These are phyloP conservation scores for Narthecium ossifragum DNA, from an alignment of 106 monocot genomes.

Conservation along the genomic window DNA sequence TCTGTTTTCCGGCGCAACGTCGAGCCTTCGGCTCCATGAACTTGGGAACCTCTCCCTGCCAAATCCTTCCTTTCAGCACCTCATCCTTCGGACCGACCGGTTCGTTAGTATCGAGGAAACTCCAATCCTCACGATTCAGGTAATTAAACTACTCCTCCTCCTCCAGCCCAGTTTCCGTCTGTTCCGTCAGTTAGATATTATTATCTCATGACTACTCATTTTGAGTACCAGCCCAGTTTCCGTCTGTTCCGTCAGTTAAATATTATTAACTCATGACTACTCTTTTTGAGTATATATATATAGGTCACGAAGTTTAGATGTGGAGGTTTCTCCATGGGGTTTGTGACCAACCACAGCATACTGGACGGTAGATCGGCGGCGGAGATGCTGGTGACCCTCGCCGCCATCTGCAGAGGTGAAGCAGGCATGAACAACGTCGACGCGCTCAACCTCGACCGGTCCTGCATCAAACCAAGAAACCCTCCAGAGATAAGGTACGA, in stretches of 20 bases:
- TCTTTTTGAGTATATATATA: not conserved
- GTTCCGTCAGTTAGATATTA: too few relatives aligned
- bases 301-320: conserved; percentile 76
- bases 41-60: conserved; percentile 63
- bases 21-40: conserved; percentile 32
- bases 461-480: conserved; percentile 44
- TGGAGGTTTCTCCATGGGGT: conserved; percentile 71
- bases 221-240: too few relatives aligned
- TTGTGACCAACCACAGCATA: conserved; percentile 65
- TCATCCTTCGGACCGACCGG: conserved; percentile 29
- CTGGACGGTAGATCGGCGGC: conserved; percentile 69
- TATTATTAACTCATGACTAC: too few relatives aligned
- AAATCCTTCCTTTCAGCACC: conserved; percentile 63
- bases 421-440: too few relatives aligned
- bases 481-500: conserved; percentile 60
- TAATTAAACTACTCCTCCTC: conserved; percentile 2
- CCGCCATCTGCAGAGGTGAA: conserved; percentile 55
- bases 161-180: too few relatives aligned
- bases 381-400: conserved; percentile 63
- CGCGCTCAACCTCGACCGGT: conserved; percentile 43
- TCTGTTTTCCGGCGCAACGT: conserved; percentile 40
- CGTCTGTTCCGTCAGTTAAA: too few relatives aligned
- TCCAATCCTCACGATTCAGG: conserved; percentile 70
- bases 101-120: conserved; percentile 23
- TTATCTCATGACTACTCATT: too few relatives aligned